A percentile compares a stretch with the other conserved stretches of the same genome.
These are phyloP conservation scores for Lentinula aciculospora DNA, from an alignment of 768 basidiomycete genomes.

Conservation along the genomic window DNA sequence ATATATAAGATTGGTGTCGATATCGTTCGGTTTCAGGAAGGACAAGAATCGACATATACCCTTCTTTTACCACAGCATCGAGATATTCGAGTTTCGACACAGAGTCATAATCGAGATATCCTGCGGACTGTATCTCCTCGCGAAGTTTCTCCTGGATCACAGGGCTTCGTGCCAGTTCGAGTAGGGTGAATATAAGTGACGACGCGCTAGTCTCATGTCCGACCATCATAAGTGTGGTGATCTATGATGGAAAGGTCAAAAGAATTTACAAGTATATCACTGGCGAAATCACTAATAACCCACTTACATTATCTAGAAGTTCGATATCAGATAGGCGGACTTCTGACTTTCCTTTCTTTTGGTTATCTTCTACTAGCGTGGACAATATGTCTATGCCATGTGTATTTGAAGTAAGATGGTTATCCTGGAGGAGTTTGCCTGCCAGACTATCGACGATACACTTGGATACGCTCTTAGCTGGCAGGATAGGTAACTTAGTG, in stretches of 20 bases:
- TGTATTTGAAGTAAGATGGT: conserved; percentile 5
- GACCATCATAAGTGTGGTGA: conserved; percentile 12
- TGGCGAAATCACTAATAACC: not conserved
- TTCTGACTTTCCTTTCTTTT: not conserved
- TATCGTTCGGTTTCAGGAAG: not conserved
- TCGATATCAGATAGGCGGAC: conserved; percentile 13
- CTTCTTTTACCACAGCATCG: conserved; percentile 38
- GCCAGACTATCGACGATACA: conserved; percentile 18
- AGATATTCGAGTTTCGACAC: conserved; percentile 32
- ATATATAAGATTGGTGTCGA: not conserved
- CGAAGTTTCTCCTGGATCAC: conserved; percentile 32
- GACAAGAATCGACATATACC: conserved; percentile 15
- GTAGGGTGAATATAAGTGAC: conserved; percentile 29
- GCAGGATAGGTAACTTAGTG: conserved; percentile 15
- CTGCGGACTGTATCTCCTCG: conserved; percentile 28
- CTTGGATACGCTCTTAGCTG: conserved; percentile 20
- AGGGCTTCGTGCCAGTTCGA: conserved; percentile 31
- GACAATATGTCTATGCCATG: conserved; percentile 20
- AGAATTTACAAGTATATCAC: not conserved
- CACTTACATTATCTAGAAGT: conserved; percentile 21
- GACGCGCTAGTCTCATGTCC: conserved; percentile 34
- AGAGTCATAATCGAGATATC: conserved; percentile 29
- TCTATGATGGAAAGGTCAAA: conserved; percentile 8
- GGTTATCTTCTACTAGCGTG: conserved; percentile 15
- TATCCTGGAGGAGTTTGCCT: conserved; percentile 14